A percentile compares a stretch with the other conserved stretches of the same genome.
These are phyloP conservation scores for Cyberlindnera japonica DNA, from an alignment of 805 yeast species.

Conservation along the genomic window DNA sequence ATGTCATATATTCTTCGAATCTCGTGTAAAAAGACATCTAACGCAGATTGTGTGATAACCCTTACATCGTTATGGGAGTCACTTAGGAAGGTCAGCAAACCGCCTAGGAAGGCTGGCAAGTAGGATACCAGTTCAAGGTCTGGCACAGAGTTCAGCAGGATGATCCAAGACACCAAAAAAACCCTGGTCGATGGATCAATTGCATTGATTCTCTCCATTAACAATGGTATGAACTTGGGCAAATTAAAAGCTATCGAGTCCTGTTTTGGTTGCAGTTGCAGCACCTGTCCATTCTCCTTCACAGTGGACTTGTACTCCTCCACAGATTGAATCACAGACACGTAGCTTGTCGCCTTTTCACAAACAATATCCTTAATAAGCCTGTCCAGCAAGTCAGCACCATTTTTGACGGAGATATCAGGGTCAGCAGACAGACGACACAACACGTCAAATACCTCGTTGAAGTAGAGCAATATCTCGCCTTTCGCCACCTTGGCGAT, in stretches of 20 bases:
- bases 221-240: constrained; percentile 84
- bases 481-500: constrained; percentile 97
- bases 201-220: constrained; percentile 86
- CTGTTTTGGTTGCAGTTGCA: constrained; percentile 58
- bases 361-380: constrained; percentile 91
- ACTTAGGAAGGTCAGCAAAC: constrained; percentile 71
- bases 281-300: constrained; percentile 54
- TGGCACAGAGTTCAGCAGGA: constrained; percentile 88
- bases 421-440: constrained; percentile 88
- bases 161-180: constrained; percentile 91
- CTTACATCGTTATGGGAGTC: constrained; percentile 85
- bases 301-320: constrained; percentile 36
- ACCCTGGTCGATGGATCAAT: constrained; percentile 90
- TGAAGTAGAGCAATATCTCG: constrained; percentile 84
- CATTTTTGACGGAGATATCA: constrained; percentile 88
- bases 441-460: constrained; percentile 90
- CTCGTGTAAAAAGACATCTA: constrained; percentile 75
- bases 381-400: constrained; percentile 89
- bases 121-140: constrained; percentile 84
- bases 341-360: constrained; percentile 87
- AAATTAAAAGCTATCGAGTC: constrained; percentile 73
- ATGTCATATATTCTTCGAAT: constrained; percentile 73
- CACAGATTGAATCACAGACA: constrained; percentile 59
- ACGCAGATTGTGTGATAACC: constrained; percentile 73
- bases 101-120: constrained; percentile 86